phyloP scores from a whole-genome alignment of 192 early-diverging fungal species.

The Diversispora eburnea region DNA sequence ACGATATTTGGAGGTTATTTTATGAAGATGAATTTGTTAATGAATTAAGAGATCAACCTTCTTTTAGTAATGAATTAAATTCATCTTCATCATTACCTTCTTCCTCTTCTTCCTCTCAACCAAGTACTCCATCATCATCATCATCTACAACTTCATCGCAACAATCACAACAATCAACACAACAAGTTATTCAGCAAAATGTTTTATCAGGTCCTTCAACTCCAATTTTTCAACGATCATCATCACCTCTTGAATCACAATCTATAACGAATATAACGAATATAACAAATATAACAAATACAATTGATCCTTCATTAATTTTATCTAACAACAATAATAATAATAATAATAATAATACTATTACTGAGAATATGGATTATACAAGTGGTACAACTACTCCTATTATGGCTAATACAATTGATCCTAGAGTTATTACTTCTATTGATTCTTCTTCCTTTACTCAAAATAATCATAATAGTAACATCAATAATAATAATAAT shows the following conservation, averaged over 20 bases:
- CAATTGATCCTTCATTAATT: slow-evolving; percentile 3
- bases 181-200: no score
- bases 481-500: no score
- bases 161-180: no score
- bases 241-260: no score
- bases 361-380: background rate
- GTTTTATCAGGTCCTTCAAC: no score
- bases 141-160: background rate
- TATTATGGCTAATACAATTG: background rate
- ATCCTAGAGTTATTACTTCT: background rate
- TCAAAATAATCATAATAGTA: background rate
- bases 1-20: background rate
- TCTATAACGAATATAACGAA: background rate
- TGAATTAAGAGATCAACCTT: background rate
- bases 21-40: background rate
- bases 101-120: background rate
- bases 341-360: background rate
- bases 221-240: no score
- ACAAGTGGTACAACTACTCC: background rate
- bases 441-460: background rate
- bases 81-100: background rate
- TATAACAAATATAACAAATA: background rate
- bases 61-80: background rate
- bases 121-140: background rate
- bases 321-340: background rate